These are phyloP conservation scores for Blastocrithidia nonstop DNA, from an alignment of 208 protist genomes.

Conservation along the genomic window DNA sequence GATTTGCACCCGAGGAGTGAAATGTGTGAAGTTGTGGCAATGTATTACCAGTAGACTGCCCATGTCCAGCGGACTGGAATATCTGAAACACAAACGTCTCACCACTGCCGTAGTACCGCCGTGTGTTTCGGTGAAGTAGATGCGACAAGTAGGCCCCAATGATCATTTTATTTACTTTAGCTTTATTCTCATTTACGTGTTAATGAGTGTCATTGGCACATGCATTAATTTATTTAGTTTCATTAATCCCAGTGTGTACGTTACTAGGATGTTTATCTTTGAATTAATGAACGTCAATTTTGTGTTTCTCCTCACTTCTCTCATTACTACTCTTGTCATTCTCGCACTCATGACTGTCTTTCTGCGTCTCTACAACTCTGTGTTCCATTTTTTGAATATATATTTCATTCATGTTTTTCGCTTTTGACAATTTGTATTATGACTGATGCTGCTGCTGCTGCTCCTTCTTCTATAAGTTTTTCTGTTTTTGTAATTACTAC, in stretches of 20 bases:
- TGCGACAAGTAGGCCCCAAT: conserved; percentile 55
- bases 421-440: too few relatives aligned
- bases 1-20: conserved; percentile 29
- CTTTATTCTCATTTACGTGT: neutral
- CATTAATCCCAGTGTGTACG: too few relatives aligned
- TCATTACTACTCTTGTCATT: too few relatives aligned
- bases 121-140: conserved; percentile 14
- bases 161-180: conserved; percentile 9
- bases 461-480: neutral
- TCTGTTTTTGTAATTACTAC: neutral
- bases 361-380: too few relatives aligned
- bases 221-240: too few relatives aligned
- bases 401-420: too few relatives aligned
- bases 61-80: neutral
- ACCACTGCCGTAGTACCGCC: conserved; percentile 46
- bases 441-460: neutral
- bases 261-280: too few relatives aligned
- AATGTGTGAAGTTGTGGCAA: conserved; percentile 20
- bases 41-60: neutral
- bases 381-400: too few relatives aligned
- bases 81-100: conserved; percentile 73
- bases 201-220: too few relatives aligned
- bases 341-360: too few relatives aligned
- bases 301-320: too few relatives aligned
- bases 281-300: too few relatives aligned